A percentile compares a stretch with the other conserved stretches of the same genome.
Conservation (phyloP, 306 rosid species). For the Lathyrus aphaca region DNA sequence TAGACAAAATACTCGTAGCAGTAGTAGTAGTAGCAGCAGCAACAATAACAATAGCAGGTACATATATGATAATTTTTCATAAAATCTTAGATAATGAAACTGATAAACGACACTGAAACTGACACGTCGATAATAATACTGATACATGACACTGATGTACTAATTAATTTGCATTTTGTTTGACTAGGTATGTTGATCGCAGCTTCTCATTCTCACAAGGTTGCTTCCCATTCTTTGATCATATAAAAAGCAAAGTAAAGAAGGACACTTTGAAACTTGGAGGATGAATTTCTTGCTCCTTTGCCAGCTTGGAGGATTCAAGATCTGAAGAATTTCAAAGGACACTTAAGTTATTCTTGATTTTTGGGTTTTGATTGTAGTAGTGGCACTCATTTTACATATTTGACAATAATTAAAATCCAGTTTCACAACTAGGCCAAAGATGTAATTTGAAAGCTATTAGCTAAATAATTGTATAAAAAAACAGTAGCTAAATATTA, state of each 20-base stretch:
- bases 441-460: neutral
- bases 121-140: neutral
- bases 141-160: too few relatives aligned
- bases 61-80: neutral
- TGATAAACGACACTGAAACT: too few relatives aligned
- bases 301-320: slow-evolving; percentile 4
- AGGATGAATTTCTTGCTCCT: slow-evolving; percentile 11
- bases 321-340: slow-evolving; percentile 4
- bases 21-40: neutral
- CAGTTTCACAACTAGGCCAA: slow-evolving; percentile 5
- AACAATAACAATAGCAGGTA: slow-evolving; percentile 52
- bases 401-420: slow-evolving; percentile 8
- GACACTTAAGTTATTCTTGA: neutral
- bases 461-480: too few relatives aligned
- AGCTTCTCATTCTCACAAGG: slow-evolving; percentile 46
- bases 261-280: slow-evolving; percentile 22
- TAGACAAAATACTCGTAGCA: neutral
- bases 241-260: slow-evolving; percentile 47
- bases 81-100: neutral
- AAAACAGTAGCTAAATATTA: too few relatives aligned
- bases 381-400: slow-evolving; percentile 13
- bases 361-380: neutral
- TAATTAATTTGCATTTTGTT: neutral
- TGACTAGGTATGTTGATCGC: slow-evolving; percentile 47
- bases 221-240: slow-evolving; percentile 58